Evolutionary conservation across 164 flowering plant species (phyloP).

Genomic region (Cinnamomum micranthum): DNA sequence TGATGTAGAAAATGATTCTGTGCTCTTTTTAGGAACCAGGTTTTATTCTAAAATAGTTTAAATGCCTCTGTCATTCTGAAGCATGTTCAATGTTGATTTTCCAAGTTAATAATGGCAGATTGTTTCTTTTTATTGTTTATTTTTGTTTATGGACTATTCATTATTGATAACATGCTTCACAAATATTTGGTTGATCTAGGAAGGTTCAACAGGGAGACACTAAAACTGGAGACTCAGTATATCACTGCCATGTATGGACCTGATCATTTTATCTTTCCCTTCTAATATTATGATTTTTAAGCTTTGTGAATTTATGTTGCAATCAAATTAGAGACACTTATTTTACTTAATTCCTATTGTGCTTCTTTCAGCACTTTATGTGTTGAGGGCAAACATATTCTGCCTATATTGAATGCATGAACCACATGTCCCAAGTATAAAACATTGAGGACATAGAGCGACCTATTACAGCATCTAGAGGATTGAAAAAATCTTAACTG

Average conservation of each 20-base stretch:
- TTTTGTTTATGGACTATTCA: not conserved
- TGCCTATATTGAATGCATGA: not conserved
- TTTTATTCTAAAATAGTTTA: not conserved
- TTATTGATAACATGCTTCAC: not conserved
- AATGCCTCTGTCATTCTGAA: not conserved
- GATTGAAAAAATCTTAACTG: not conserved
- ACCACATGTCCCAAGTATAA: not conserved
- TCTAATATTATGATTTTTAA: not conserved
- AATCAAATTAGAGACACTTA: not conserved
- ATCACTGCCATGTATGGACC: not conserved
- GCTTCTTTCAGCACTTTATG: not conserved
- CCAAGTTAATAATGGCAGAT: not conserved
- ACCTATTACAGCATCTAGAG: no score
- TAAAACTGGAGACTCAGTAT: not conserved
- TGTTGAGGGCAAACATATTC: not conserved
- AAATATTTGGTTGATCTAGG: not conserved
- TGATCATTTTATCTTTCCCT: not conserved
- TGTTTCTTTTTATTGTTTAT: not conserved
- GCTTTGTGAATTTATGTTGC: not conserved
- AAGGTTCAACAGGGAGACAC: not conserved
- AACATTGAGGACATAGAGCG: no score
- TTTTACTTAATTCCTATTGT: not conserved
- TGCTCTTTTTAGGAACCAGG: not conserved
- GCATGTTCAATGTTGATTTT: not conserved
- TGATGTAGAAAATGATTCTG: not conserved